Conservation (phyloP, 1,139 yeast species). For the Pichia sp. region DNA sequence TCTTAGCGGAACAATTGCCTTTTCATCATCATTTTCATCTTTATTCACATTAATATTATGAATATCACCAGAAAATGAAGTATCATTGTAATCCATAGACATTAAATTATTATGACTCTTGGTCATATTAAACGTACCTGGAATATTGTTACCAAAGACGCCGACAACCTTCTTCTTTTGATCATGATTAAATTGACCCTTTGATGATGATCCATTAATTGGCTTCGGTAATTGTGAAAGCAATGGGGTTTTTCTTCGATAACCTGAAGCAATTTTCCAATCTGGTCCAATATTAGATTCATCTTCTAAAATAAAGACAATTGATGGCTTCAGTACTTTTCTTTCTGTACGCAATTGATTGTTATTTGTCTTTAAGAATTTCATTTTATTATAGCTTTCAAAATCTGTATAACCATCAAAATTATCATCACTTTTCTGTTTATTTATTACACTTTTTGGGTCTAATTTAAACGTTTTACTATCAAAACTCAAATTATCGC, state of each 20-base stretch:
- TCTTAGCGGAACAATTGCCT: slow-evolving; percentile 45
- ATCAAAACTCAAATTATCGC: not conserved
- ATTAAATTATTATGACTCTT: not conserved
- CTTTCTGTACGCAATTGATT: not conserved
- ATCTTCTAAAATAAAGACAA: slow-evolving; percentile 29
- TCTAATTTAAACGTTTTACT: not conserved
- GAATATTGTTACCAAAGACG: slow-evolving; percentile 19
- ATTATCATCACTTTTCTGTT: not conserved
- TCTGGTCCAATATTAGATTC: slow-evolving; percentile 41
- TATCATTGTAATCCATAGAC: not conserved
- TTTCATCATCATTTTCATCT: slow-evolving; percentile 14
- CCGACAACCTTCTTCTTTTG: slow-evolving; percentile 16
- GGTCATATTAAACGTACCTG: slow-evolving; percentile 14
- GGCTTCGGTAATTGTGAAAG: slow-evolving; percentile 40
- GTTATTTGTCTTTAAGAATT: not conserved
- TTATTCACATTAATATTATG: not conserved
- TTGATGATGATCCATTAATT: slow-evolving; percentile 13
- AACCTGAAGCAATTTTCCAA: slow-evolving; percentile 45
- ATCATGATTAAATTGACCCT: slow-evolving; percentile 12
- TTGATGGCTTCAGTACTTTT: not conserved
- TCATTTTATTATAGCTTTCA: slow-evolving; percentile 18
- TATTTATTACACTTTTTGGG: not conserved
- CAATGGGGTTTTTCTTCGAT: slow-evolving; percentile 39
- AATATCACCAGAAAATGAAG: not conserved
- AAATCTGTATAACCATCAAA: slow-evolving; percentile 18